Base-by-base conservation (phyloP, 495 filamentous ascomycete genomes). In the Lasiosphaeria ovina region DNA sequence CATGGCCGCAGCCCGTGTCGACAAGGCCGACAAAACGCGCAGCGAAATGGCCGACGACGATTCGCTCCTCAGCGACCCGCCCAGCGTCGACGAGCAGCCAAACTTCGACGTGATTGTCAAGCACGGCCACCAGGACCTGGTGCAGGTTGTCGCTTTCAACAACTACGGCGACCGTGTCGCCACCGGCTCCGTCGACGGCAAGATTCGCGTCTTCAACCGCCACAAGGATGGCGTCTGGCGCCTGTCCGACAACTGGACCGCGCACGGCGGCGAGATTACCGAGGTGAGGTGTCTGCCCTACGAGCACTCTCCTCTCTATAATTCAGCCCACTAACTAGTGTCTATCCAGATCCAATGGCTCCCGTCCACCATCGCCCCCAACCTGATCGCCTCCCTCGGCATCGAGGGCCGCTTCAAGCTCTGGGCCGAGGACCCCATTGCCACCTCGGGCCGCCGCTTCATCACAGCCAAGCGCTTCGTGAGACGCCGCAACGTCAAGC, bases 111-210 rank as follows among this genome's bases (percentile, higher is more conserved):
- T 78, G 38, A 76, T 77, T 36, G 60, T 83, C 47, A 76, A 81
- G 58, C 79, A 87, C 67, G 85, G 85, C 60, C 87, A 89, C 73
- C 78, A 82, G 59, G 88, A 91, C 64, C 78, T 90, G 38, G 85
- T 90, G 11, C 82, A 88, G 62, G 83, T 86, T 38, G 81, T 87
- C 35, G 83, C 82, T 36, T 87, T 85, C 69, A 86, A 97, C 76
- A 83, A 82, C 66, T 93, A 93, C 70, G 94, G 94, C 59, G 92
- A 88, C 64, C 91, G 93, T 61, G 89, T 93, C 75, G 90, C 92
- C 35, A 93, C 93, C 10, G 91, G 90, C 35, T 94, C 90, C 40
- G 88, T 92, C 3, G 94, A 99, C 74, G 95, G 97, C 68, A 89
- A 88, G 69, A 88, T 99, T 65, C 91, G 92, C 70, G 89, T 98